Evolutionary conservation across 2,329 filamentous ascomycete genomes (phyloP), one percentile per base, ranked within the genome.

Genomic region (Paraconiothyrium brasiliense): DNA sequence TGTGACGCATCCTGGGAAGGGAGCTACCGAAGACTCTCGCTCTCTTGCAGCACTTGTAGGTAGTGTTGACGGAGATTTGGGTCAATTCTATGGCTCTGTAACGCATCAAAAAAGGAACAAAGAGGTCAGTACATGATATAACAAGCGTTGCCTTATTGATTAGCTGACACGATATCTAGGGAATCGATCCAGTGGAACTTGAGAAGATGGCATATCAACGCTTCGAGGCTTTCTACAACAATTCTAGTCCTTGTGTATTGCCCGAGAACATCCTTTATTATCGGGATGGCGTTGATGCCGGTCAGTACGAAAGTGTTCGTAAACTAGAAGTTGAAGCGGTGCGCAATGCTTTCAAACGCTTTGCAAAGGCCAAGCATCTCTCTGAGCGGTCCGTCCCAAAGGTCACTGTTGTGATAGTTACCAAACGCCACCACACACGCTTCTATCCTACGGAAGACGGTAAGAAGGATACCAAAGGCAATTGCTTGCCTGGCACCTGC

Each of bases 21-120:
- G 4, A 41, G 78, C 81, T 0, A 67, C 67, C 2, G 27, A 3
- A 69, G 67, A 9, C 20, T 70, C 67, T 0, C 80, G 80, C 0
- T 81, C 79, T 0, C 76, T 83, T 14, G 79, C 81, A 1, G 75
- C 75, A 3, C 67, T 83, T 1, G 81, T 83, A 11, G 80, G 76
- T 5, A 37, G 35, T 9, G 11, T 37, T 7, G 35, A 37, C 11
- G 35, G 35, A 37, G 1, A 4, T 9, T 9, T 37, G 8, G 14
- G 37, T 13, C 37, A 14, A 13, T 41, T 41, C 37, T 41, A 41
- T 6, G 37, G 37, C 11, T 41, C 37, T 13, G 16, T 41, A 13
- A 16, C 37, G 10, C 16, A 41, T 16, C 5, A 16, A 16, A 13
- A 41, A 11, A 11, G 37, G 4, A 16, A 41, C 5, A 16, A 11